A percentile compares a stretch with the other conserved stretches of the same genome.
Conservation (phyloP, 208 protist genomes). For the Acanthamoeba culbertsoni region DNA sequence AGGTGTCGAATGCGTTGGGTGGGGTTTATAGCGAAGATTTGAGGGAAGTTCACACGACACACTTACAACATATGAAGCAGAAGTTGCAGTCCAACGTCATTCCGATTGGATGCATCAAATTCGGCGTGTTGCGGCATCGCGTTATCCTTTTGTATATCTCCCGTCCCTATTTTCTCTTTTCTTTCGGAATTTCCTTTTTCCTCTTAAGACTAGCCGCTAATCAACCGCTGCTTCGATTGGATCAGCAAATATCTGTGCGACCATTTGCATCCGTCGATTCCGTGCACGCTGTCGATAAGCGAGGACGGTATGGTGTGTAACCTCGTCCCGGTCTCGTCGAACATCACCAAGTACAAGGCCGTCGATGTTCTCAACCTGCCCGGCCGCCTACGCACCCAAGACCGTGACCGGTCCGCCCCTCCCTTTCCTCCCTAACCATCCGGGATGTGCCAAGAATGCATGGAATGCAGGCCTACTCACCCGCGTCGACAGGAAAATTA, state of each 20-base stretch:
- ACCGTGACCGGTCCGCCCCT: background rate
- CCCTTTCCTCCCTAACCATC: no score
- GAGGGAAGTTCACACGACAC: background rate
- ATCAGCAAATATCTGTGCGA: conserved; percentile 49
- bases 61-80: conserved; percentile 11
- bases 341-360: conserved; percentile 39
- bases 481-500: background rate
- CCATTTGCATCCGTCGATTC: background rate
- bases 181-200: background rate
- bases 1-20: conserved; percentile 28
- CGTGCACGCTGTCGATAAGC: conserved; percentile 20
- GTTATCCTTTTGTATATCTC: conserved; percentile 8
- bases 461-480: background rate
- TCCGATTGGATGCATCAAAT: conserved; percentile 1
- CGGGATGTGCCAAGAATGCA: background rate
- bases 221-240: background rate
- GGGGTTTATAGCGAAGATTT: background rate
- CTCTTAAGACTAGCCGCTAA: no score
- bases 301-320: conserved; percentile 1
- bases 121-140: background rate
- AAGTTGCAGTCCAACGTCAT: conserved; percentile 12
- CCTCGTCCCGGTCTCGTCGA: conserved; percentile 7
- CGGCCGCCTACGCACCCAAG: background rate
- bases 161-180: background rate
- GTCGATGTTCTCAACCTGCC: background rate